A percentile compares a stretch with the other conserved stretches of the same genome.
Evolutionary conservation across 345 rosid genomes (phyloP).

Genomic region (Adansonia digitata): DNA sequence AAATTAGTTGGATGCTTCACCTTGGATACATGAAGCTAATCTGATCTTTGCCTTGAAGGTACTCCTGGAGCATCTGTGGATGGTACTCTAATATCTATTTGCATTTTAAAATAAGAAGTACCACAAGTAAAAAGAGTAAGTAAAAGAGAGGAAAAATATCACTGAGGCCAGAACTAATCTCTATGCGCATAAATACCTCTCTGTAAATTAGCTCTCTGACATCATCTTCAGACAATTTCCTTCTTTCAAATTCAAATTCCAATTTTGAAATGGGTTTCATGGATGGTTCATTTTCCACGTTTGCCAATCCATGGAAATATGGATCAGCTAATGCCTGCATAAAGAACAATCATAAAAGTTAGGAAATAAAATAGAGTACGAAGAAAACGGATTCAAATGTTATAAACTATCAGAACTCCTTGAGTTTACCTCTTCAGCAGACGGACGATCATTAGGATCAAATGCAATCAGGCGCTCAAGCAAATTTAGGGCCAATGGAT

Average conservation of each 20-base stretch:
- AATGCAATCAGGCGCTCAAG: conserved; percentile 86
- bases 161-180: conserved; percentile 3
- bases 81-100: conserved; percentile 89
- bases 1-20: conserved; percentile 31
- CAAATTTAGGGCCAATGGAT: conserved; percentile 68
- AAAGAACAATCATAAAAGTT: conserved; percentile 4
- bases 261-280: conserved; percentile 79
- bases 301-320: conserved; percentile 73
- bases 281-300: conserved; percentile 66
- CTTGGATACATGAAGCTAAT: conserved; percentile 88
- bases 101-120: conserved; percentile 5
- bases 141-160: conserved; percentile 7
- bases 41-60: conserved; percentile 71
- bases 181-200: conserved; percentile 51
- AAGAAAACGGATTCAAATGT: background rate
- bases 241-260: conserved; percentile 86
- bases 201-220: conserved; percentile 86
- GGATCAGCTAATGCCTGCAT: conserved; percentile 87
- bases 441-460: conserved; percentile 90
- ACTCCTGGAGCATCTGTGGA: conserved; percentile 69
- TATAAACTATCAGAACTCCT: conserved; percentile 5
- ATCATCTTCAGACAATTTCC: conserved; percentile 73
- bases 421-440: conserved; percentile 80
- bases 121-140: conserved; percentile 9
- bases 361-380: background rate